Base-by-base conservation (phyloP, 805 yeast genomes). In the Candida cerambycidarum region DNA sequence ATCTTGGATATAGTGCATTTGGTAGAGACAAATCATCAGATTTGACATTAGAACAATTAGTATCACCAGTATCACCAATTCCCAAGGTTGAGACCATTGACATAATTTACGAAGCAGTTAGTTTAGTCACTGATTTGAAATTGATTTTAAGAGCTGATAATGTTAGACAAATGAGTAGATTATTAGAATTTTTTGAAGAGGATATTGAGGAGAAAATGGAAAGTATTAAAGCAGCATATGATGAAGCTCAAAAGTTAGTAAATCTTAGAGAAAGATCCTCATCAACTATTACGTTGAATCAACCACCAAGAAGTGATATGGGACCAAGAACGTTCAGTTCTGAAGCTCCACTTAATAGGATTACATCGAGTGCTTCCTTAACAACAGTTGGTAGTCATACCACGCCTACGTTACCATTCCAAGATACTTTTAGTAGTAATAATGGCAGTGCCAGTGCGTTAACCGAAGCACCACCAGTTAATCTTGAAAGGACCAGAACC, bases 51-150 rank as follows among this genome's bases (percentile, higher is more conserved):
- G 86, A 80, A 51, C 76, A 73, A 35, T 55, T 83, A 42, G 78
- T 82, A 0, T 71, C 80, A 0, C 78, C 83, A 2, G 66, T 71
- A 40, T 67, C 84, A 0, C 74, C 79, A 2, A 70, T 79, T 11
- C 82, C 89, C 4, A 67, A 76, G 11, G 82, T 78, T 45, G 62
- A 66, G 33, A 66, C 80, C 5, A 68, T 85, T 32, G 83, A 81
- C 45, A 58, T 79, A 35, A 75, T 85, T 33, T 79, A 77, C 52
- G 87, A 85, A 49, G 65, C 78, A 4, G 81, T 84, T 0, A 77
- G 81, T 0, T 58, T 82, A 32, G 79, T 79, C 0, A 76, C 81
- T 46, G 92, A 85, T 54, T 67, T 80, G 62, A 80, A 82, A 52
- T 59, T 85, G 45, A 73, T 83, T 72, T 54, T 81, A 36, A 63